phyloP scores from a whole-genome alignment of 192 early-diverging fungal genomes.

The Pilobolus umbonatus region DNA sequence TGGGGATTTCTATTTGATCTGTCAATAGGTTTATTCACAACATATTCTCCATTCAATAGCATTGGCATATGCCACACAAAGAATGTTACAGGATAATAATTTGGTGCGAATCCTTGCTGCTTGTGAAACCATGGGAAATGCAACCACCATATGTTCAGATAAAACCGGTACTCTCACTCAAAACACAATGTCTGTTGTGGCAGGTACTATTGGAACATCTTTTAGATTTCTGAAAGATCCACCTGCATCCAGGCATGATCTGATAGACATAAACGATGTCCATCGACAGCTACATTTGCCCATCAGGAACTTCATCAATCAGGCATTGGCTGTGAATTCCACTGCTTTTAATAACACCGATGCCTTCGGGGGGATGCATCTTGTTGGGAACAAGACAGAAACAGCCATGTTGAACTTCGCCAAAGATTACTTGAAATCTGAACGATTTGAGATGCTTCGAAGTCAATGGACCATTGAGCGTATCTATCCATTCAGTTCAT shows the following conservation, averaged over 20 bases:
- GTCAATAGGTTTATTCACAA: background rate
- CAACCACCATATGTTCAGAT: conserved; percentile 97
- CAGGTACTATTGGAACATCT: conserved; percentile 71
- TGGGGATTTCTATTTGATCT: background rate
- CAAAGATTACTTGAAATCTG: conserved; percentile 50
- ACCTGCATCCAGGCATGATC: conserved; percentile 29
- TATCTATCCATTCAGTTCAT: conserved; percentile 86
- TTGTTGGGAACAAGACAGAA: conserved; percentile 94
- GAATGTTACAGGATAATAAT: conserved; percentile 97
- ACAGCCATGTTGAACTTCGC: conserved; percentile 86
- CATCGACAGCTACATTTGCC: conserved; percentile 32
- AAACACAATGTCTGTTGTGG: conserved; percentile 95
- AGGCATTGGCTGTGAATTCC: conserved; percentile 80
- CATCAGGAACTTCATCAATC: conserved; percentile 53
- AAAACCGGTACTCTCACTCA: conserved; percentile 98
- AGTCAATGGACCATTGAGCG: conserved; percentile 55
- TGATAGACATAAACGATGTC: conserved; percentile 48
- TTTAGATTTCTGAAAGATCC: conserved; percentile 52
- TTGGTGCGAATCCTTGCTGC: conserved; percentile 91
- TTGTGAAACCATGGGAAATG: conserved; percentile 99
- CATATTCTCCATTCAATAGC: conserved; percentile 36
- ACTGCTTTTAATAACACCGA: conserved; percentile 61
- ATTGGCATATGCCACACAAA: conserved; percentile 87
- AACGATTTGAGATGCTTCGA: conserved; percentile 60
- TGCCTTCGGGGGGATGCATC: conserved; percentile 41